Conservation (phyloP, 805 yeast genomes). For the Zygotorulaspora florentina region DNA sequence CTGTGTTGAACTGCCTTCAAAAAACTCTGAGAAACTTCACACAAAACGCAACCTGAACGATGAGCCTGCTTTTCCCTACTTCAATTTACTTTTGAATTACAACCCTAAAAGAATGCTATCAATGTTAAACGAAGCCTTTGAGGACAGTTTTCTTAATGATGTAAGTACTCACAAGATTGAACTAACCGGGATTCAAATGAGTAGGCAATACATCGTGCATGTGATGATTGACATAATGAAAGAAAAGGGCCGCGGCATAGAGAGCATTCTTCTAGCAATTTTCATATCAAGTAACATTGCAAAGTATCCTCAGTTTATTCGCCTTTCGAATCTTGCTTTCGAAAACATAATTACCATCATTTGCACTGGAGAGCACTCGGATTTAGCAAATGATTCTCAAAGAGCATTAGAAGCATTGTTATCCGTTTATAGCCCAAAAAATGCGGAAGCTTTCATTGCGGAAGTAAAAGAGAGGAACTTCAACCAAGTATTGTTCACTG, state of each 20-base stretch:
- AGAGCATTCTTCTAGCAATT: slow-evolving; percentile 45
- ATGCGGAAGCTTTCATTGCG: slow-evolving; percentile 41
- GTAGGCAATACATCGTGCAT: slow-evolving; percentile 74
- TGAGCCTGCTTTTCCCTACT: slow-evolving; percentile 65
- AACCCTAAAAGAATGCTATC: slow-evolving; percentile 59
- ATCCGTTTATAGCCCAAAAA: slow-evolving; percentile 58
- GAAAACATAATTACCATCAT: slow-evolving; percentile 46
- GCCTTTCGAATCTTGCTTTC: slow-evolving; percentile 59
- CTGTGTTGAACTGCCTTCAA: slow-evolving; percentile 44
- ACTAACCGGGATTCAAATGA: slow-evolving; percentile 34
- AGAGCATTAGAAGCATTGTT: slow-evolving; percentile 70
- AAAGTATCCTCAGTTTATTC: slow-evolving; percentile 77
- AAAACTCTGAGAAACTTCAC: slow-evolving; percentile 34
- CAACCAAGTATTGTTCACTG: slow-evolving; percentile 21
- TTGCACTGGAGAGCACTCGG: slow-evolving; percentile 39
- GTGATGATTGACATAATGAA: slow-evolving; percentile 58
- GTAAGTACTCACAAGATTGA: slow-evolving; percentile 26
- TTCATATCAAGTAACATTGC: slow-evolving; percentile 80
- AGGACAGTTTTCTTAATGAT: slow-evolving; percentile 70
- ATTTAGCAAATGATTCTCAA: slow-evolving; percentile 56
- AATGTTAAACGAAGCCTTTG: slow-evolving; percentile 76
- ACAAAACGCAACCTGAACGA: slow-evolving; percentile 28
- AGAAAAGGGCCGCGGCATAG: slow-evolving; percentile 29
- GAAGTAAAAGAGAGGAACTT: slow-evolving; percentile 23
- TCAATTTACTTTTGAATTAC: slow-evolving; percentile 51